Base-by-base conservation (phyloP, 306 rosid genomes). In the Pueraria montana region DNA sequence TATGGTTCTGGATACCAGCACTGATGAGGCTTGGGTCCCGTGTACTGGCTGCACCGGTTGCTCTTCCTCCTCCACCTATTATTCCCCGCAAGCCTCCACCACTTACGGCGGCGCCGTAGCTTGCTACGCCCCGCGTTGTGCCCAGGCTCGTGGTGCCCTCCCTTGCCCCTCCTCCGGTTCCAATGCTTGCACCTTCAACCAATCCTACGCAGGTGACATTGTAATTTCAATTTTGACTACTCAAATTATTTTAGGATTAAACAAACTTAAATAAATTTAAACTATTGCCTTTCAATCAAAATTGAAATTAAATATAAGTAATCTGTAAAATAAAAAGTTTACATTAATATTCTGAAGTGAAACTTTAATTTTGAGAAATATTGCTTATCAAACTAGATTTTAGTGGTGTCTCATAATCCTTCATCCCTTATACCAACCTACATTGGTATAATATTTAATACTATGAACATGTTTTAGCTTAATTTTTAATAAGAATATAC, bases 1-100 rank as follows among this genome's bases (percentile, higher is more conserved):
- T 80, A 89, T 91, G 93, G 97, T 91, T 68, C 74, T 93, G 0
- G 97, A 93, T 85, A 69, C 74, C 20, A 69, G 74, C 74, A 69
- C 74, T n/a, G 74, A 69, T 2, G 74, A 69, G 55, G 74, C 98
- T 0, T 93, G 97, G 98, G 93, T 88, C 32, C 94, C 98, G 0
- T 93, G 97, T 23, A 20, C 66, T 49, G 82, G 90, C 74, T 69
- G 74, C 55, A 11, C 11, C 4, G 90, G 91, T 1, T 89, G 94
- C 81, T 17, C 56, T 27, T 78, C 91, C 75, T 9, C 85, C 46
- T 24, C 84, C 80, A 27, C 82, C 0, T 93, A 88, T 70, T 93
- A 88, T 71, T 80, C 78, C 1, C 87, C 94, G 3, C 80, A 83
- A 2, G 46, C 80, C 4, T 93, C 97, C 5, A 34, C 87, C 10